phyloP scores from a whole-genome alignment of 345 rosid genomes.

The Rhizophora mangle region DNA sequence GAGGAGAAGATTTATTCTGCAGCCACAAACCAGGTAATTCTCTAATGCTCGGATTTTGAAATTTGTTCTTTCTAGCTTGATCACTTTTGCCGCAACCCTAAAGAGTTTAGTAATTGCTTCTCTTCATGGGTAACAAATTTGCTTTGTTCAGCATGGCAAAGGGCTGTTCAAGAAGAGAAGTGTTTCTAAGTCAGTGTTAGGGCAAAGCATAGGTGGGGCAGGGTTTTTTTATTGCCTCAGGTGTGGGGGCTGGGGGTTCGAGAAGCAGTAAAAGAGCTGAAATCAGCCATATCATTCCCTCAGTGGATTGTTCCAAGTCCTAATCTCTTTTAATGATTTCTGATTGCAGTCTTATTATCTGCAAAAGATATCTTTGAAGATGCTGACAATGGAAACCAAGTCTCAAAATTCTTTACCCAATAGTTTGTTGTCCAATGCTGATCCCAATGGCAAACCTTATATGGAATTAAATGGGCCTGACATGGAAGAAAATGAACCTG shows the following conservation, averaged over 20 bases:
- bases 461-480: constrained; percentile 15
- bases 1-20: constrained; percentile 75
- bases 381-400: constrained; percentile 79
- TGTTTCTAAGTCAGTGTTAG: no score
- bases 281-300: background rate
- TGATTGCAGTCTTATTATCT: constrained; percentile 72
- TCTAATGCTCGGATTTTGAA: background rate
- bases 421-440: background rate
- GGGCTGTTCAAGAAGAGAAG: background rate
- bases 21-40: constrained; percentile 60
- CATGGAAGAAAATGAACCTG: no score
- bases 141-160: background rate
- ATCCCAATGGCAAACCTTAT: constrained; percentile 37
- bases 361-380: constrained; percentile 79
- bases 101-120: no score
- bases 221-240: no score
- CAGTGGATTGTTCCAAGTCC: background rate
- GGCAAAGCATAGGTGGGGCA: no score
- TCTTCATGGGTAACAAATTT: background rate
- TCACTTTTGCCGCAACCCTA: no score
- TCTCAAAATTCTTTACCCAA: constrained; percentile 48
- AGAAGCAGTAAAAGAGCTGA: no score
- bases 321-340: constrained; percentile 8
- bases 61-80: no score
- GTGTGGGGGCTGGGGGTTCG: no score